These are phyloP conservation scores for Cunninghamia lanceolata DNA, from an alignment of 75 land plant species.

Conservation along the genomic window DNA sequence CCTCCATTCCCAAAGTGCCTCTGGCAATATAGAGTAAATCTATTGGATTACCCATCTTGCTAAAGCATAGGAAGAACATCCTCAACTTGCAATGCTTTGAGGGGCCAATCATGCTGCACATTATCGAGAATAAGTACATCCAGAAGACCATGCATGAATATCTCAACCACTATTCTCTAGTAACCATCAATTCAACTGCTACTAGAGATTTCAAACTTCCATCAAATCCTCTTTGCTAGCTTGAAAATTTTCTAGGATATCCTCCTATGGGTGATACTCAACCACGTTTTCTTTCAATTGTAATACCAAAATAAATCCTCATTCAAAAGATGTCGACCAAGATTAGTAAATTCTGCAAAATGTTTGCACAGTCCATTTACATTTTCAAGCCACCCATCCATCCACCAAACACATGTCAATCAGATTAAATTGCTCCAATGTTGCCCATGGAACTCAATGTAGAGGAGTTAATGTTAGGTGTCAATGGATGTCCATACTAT, in stretches of 20 bases:
- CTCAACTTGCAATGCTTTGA: conserved; percentile 43
- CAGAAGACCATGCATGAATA: conserved; percentile 55
- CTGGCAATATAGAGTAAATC: conserved; percentile 53
- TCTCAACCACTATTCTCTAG: conserved; percentile 80
- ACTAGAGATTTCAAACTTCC: conserved; percentile 50
- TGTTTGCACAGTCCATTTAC: too few species aligned
- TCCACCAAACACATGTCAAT: too few species aligned
- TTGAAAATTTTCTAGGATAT: conserved; percentile 59
- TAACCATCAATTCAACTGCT: conserved; percentile 73
- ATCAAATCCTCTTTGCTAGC: conserved; percentile 80
- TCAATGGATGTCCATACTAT: too few species aligned
- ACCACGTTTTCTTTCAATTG: too few species aligned
- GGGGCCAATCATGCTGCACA: conserved; percentile 70
- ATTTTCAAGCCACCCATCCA: too few species aligned
- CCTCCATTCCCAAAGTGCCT: conserved; percentile 39
- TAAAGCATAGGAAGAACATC: conserved; percentile 53
- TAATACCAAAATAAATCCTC: too few species aligned
- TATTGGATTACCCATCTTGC: conserved; percentile 58
- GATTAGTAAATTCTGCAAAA: too few species aligned
- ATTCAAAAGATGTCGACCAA: too few species aligned
- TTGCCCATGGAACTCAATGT: too few species aligned
- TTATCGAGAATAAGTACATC: conserved; percentile 55
- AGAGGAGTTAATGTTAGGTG: too few species aligned
- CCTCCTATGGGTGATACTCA: too few species aligned
- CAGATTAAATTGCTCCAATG: too few species aligned